Evolutionary conservation across 2,329 filamentous ascomycete species (phyloP).

Genomic region (Apiospora hydei): DNA sequence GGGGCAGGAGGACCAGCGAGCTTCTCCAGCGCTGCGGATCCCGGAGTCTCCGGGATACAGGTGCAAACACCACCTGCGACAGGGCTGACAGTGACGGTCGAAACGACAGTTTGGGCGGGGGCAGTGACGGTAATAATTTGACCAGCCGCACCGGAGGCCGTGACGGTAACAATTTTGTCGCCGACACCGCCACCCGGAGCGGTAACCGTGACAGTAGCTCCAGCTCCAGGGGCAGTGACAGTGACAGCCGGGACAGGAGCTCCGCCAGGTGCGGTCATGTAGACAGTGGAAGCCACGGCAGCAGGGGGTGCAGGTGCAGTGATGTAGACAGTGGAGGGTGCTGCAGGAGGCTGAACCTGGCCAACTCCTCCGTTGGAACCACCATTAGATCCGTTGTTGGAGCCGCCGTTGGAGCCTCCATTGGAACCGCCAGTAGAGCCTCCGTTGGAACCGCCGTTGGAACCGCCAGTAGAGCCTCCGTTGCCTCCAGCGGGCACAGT

Average conservation of each 20-base stretch:
- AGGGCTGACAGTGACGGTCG: not conserved
- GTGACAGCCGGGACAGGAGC: slow-evolving; percentile 13
- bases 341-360: slow-evolving; percentile 3
- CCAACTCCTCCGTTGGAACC: not conserved
- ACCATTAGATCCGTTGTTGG: not conserved
- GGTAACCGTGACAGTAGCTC: slow-evolving; percentile 11
- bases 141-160: not conserved
- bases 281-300: slow-evolving; percentile 21
- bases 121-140: slow-evolving; percentile 2
- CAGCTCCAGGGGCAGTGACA: not conserved
- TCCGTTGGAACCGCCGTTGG: too few species aligned
- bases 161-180: slow-evolving; percentile 1
- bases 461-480: too few species aligned
- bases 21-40: not conserved
- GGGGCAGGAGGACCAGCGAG: not conserved
- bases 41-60: not conserved
- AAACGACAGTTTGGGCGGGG: not conserved
- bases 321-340: slow-evolving; percentile 14
- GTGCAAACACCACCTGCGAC: not conserved
- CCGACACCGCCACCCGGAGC: not conserved
- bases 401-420: too few species aligned
- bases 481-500: slow-evolving; percentile 8
- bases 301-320: slow-evolving; percentile 5
- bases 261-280: slow-evolving; percentile 23
- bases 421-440: too few species aligned